Evolutionary conservation across 257 asterid genomes (phyloP).

Genomic region (Penstemon davidsonii): DNA sequence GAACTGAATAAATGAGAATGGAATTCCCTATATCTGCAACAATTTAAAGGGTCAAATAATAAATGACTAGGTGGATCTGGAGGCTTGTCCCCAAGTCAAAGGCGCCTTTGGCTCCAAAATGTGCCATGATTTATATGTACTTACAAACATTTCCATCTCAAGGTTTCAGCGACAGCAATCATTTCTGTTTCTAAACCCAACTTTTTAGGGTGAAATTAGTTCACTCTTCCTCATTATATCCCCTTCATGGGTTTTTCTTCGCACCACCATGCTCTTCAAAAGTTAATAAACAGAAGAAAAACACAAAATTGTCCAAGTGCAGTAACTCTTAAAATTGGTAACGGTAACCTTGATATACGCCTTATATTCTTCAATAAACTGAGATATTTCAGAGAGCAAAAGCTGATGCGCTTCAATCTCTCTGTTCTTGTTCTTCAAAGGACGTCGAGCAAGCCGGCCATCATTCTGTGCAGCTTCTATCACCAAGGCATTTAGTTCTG

Average conservation of each 20-base stretch:
- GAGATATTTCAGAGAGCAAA: conserved; percentile 47
- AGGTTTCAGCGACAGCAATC: background rate
- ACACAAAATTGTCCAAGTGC: background rate
- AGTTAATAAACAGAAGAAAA: background rate
- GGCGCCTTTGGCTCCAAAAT: background rate
- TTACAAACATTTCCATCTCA: background rate
- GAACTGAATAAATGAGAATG: background rate
- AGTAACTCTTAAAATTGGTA: background rate
- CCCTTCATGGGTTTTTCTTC: background rate
- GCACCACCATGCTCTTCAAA: background rate
- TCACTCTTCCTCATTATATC: background rate
- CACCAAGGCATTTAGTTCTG: conserved; percentile 60
- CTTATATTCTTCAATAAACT: conserved; percentile 42
- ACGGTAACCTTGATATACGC: conserved; percentile 45
- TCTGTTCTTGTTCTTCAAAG: conserved; percentile 56
- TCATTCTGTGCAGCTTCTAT: conserved; percentile 62
- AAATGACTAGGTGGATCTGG: background rate
- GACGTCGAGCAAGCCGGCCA: conserved; percentile 78
- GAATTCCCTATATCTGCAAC: background rate
- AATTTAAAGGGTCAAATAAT: background rate
- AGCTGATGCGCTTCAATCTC: conserved; percentile 74
- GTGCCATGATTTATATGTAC: background rate
- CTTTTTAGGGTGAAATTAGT: background rate
- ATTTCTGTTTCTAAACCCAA: too few relatives aligned
- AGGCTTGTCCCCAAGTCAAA: background rate